Conservation (phyloP, 306 rosid species). For the Cucumis hystrix region DNA sequence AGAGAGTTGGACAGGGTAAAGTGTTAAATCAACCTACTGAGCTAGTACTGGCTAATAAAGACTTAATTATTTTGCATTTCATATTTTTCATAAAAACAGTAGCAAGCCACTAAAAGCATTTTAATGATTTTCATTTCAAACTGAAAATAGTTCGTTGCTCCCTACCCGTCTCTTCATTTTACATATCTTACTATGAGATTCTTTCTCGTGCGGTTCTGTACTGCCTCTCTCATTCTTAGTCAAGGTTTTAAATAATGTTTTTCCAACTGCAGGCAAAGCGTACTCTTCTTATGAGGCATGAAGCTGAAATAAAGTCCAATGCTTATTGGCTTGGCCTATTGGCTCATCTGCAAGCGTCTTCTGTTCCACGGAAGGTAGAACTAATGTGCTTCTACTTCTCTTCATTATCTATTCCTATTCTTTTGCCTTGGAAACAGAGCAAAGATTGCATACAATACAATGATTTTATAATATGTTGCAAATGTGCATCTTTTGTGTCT, state of each 20-base stretch:
- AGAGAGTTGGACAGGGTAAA: constrained; percentile 98
- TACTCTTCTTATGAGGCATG: constrained; percentile 93
- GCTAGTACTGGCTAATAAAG: not conserved
- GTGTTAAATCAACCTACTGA: constrained; percentile 7
- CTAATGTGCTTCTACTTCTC: constrained; percentile 9
- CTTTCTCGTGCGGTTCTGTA: not conserved
- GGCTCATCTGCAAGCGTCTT: constrained; percentile 90
- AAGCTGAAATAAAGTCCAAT: constrained; percentile 95
- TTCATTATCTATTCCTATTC: constrained; percentile 3
- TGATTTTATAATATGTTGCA: not conserved
- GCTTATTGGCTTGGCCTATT: constrained; percentile 93
- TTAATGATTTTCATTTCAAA: not conserved
- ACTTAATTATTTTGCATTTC: not conserved
- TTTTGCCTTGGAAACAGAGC: not conserved
- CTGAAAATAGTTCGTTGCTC: not conserved
- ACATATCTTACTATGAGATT: not conserved
- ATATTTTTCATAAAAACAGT: not conserved
- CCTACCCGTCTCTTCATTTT: not conserved
- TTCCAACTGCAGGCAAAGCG: constrained; percentile 58
- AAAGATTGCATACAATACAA: constrained; percentile 1
- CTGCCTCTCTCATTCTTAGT: not conserved
- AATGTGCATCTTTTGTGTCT: not conserved
- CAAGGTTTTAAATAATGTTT: constrained; percentile 8
- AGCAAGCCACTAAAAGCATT: not conserved
- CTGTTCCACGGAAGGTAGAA: constrained; percentile 92